phyloP scores from a whole-genome alignment of 306 rosid species.

The Delonix regia region DNA sequence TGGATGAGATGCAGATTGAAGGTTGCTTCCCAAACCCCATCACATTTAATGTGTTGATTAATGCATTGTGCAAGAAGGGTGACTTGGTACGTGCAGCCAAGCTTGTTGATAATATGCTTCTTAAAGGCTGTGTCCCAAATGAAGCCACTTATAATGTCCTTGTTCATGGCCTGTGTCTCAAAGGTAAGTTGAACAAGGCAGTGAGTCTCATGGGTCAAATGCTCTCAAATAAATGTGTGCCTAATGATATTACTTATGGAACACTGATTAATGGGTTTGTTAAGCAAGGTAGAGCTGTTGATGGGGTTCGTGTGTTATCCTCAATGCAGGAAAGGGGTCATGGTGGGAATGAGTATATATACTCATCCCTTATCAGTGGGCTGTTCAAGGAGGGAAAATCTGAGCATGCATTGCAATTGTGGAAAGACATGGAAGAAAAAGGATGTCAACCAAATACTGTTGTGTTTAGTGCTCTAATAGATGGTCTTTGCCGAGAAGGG shows the following conservation, averaged over 20 bases:
- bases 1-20: slow-evolving; percentile 94
- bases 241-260: slow-evolving; percentile 87
- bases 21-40: slow-evolving; percentile 70
- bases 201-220: slow-evolving; percentile 69
- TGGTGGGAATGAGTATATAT: slow-evolving; percentile 66
- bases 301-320: slow-evolving; percentile 61
- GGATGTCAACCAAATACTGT: slow-evolving; percentile 73
- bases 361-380: slow-evolving; percentile 87
- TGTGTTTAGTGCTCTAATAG: slow-evolving; percentile 73
- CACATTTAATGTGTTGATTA: slow-evolving; percentile 78
- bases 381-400: slow-evolving; percentile 80
- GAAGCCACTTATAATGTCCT: slow-evolving; percentile 84
- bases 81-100: slow-evolving; percentile 78
- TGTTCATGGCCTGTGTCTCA: slow-evolving; percentile 80
- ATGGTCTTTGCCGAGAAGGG: slow-evolving; percentile 88
- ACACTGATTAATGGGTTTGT: slow-evolving; percentile 85
- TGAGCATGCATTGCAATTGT: slow-evolving; percentile 67
- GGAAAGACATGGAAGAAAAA: slow-evolving; percentile 74
- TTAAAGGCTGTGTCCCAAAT: slow-evolving; percentile 87
- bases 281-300: slow-evolving; percentile 72
- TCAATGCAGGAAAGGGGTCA: slow-evolving; percentile 81
- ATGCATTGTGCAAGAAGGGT: slow-evolving; percentile 80
- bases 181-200: slow-evolving; percentile 90
- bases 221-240: slow-evolving; percentile 72
- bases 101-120: slow-evolving; percentile 91